Evolutionary conservation across 2,329 filamentous ascomycete genomes (phyloP), one percentile per base, ranked within the genome.

Genomic region (Diaporthe sp.): DNA sequence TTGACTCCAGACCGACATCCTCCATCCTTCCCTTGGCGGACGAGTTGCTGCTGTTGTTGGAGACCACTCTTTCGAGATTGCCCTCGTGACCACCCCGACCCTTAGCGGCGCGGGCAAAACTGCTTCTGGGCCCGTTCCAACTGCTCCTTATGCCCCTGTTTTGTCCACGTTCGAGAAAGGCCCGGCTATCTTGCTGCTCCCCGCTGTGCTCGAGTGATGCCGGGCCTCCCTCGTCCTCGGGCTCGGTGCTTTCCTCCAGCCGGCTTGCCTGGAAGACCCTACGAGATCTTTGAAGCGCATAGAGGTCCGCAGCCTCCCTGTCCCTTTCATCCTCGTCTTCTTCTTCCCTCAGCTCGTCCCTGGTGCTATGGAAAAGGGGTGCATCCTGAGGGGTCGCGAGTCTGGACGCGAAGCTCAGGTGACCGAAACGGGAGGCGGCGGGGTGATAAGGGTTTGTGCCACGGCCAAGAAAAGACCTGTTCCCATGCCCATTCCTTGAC

Each of bases 251-350:
- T 78, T 97, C 95, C 50, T 94, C 94, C 66, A 98, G 85, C 78
- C 94, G 92, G 83, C 94, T 95, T 19, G 93, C 92, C 19, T 95
- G 94, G 80, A 98, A 96, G 74, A 98, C 94, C 61, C 96, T 91
- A 78, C 97, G 91, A 77, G 96, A 98, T 78, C 93, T 90, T 83
- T 98, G 96, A 73, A 99, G 86, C 8, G 96, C 96, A 83, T 96
- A 97, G 78, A 97, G 92, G 83, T 98, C 97, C n/a, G 95, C 95
- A 44, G 96, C 94, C 81, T 98, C 96, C 71, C 95, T 88, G 79
- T 97, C 94, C 79, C 94, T 92, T 83, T 98, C 95, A 79, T 94
- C 93, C 81, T 97, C 96, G 76, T 98, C 96, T 77, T 98, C 96
- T 80, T 97, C 94, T 83, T 98, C 96, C 76, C 94, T 92, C 77